Conservation (phyloP, 768 basidiomycete species). For the Chlorophyllum brunneum region DNA sequence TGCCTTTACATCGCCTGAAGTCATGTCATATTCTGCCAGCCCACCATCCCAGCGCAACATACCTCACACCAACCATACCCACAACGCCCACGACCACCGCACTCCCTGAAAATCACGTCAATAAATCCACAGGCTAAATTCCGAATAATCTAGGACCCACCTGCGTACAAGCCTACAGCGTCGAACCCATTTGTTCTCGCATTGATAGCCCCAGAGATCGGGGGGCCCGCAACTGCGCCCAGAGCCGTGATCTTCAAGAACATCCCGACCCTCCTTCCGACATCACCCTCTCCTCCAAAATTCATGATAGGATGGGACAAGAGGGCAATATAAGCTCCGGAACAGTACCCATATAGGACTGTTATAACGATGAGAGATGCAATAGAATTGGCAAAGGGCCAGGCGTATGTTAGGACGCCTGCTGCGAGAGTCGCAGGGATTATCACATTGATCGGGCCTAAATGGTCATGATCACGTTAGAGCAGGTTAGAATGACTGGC, state of each 20-base stretch:
- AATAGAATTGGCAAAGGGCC: conserved; percentile 58
- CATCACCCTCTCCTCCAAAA: conserved; percentile 56
- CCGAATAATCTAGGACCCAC: too few species aligned
- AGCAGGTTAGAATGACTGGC: background rate
- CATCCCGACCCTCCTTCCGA: conserved; percentile 65
- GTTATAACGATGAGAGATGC: conserved; percentile 48
- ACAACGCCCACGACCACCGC: background rate
- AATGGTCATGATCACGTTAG: background rate
- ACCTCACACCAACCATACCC: background rate
- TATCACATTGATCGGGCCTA: conserved; percentile 46
- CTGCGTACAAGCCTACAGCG: conserved; percentile 54
- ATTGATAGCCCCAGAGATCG: conserved; percentile 71
- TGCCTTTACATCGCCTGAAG: too few species aligned
- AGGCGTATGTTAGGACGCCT: conserved; percentile 58
- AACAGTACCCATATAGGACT: conserved; percentile 64
- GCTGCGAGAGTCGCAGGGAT: conserved; percentile 58
- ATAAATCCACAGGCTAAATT: background rate
- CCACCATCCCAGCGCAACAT: background rate
- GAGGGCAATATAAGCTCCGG: conserved; percentile 60
- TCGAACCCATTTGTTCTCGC: conserved; percentile 48
- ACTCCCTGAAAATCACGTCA: background rate
- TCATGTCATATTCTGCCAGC: background rate
- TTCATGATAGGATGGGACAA: conserved; percentile 54
- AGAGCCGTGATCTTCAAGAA: conserved; percentile 56
- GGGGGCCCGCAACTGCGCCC: conserved; percentile 66